Evolutionary conservation across 1,284 basidiomycete species (phyloP).

Genomic region (Apiotrichum gamsii): DNA sequence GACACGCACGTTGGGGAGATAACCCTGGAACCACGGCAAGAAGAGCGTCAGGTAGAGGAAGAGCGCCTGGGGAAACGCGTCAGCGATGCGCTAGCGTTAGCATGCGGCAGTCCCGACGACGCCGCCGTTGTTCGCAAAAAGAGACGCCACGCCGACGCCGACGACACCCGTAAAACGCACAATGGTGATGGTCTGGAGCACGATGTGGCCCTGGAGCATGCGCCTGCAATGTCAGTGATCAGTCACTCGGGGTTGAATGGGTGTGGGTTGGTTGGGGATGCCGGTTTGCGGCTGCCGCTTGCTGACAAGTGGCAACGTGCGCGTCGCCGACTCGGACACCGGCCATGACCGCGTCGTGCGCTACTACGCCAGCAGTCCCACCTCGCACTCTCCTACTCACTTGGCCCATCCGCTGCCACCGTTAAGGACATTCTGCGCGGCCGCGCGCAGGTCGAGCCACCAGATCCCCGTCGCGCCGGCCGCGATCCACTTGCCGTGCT

Average conservation of each 20-base stretch:
- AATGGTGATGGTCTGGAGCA: constrained; percentile 31
- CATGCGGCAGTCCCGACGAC: too few relatives aligned
- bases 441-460: constrained; percentile 30
- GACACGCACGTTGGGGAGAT: constrained; percentile 44
- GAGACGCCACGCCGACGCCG: not conserved
- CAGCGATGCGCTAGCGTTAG: not conserved
- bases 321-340: too few relatives aligned
- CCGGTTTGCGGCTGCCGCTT: not conserved
- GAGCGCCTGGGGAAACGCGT: constrained; percentile 21
- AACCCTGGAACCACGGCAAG: constrained; percentile 44
- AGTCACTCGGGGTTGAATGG: too few relatives aligned
- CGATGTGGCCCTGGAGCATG: constrained; percentile 8
- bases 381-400: constrained; percentile 2
- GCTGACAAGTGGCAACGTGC: too few relatives aligned
- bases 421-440: constrained; percentile 17
- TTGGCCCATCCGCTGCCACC: constrained; percentile 21
- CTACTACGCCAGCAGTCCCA: too few relatives aligned
- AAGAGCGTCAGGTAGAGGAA: constrained; percentile 47
- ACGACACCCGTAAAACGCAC: constrained; percentile 23
- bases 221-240: constrained; percentile 14
- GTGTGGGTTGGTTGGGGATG: too few relatives aligned
- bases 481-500: constrained; percentile 45
- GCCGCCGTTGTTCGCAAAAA: too few relatives aligned
- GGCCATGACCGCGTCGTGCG: too few relatives aligned
- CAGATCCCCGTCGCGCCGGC: constrained; percentile 36